Percentiles rank a stretch among this genome's conserved stretches.
phyloP scores from a whole-genome alignment of 306 rosid genomes.

The Alnus glutinosa region DNA sequence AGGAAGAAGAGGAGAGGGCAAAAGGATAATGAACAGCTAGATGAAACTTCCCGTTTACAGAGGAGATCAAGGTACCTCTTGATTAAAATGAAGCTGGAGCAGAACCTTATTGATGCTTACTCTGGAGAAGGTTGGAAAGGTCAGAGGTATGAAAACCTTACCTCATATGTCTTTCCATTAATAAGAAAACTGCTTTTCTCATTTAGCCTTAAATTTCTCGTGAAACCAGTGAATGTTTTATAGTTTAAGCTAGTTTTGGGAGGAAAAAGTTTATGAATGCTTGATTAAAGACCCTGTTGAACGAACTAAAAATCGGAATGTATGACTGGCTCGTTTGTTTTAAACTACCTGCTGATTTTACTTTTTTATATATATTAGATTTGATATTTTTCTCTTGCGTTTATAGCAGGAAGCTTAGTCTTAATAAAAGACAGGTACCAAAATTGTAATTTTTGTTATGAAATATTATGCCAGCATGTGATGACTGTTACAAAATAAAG shows the following conservation, averaged over 20 bases:
- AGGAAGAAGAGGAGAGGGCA: slow-evolving; percentile 51
- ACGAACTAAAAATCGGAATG: background rate
- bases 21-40: slow-evolving; percentile 49
- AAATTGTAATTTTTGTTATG: too few species aligned
- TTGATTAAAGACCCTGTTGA: background rate
- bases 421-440: too few species aligned
- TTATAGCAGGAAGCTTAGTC: too few species aligned
- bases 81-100: slow-evolving; percentile 83
- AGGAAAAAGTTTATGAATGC: background rate
- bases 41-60: slow-evolving; percentile 77
- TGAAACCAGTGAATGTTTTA: background rate
- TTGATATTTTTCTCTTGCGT: too few species aligned
- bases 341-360: background rate
- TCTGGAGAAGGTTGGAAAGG: slow-evolving; percentile 97
- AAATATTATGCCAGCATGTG: too few species aligned
- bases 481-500: too few species aligned
- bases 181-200: background rate
- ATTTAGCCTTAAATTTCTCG: background rate
- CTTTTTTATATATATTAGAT: background rate
- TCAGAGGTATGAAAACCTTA: slow-evolving; percentile 59
- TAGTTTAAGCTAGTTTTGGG: background rate
- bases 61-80: slow-evolving; percentile 80
- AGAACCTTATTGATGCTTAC: slow-evolving; percentile 94
- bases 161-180: slow-evolving; percentile 1
- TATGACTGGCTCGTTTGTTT: background rate